Evolutionary conservation across 2,329 filamentous ascomycete species (phyloP), one percentile per base, ranked within the genome.

Genomic region (Cladophialophora immunda): DNA sequence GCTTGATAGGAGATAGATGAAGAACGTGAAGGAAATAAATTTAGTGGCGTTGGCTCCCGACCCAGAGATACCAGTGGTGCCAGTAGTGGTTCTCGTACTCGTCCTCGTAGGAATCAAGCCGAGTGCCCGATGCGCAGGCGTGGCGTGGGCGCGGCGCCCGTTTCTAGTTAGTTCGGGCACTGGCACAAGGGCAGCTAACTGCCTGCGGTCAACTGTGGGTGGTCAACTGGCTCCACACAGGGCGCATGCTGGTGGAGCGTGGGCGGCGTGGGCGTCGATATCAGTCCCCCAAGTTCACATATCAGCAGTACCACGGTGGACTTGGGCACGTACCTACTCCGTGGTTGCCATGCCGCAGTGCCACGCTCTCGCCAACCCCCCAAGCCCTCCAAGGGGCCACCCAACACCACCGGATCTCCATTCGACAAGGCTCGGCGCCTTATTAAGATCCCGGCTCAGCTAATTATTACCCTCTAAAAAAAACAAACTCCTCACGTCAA

Each of bases 381-480:
- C 45, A 50, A 50, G 19, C 9, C 45, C 45, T 41, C 38, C 5
- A 41, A n/a, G 38, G 29, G 11, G 11, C 11, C 11, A 11, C 19
- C 19, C 45, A 50, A 50, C 19, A 50, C 45, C 45, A 11, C 19
- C 19, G 45, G 22, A 50, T 50, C 45, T 50, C 9, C 45, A 41
- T 25, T 50, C 19, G 45, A 50, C 45, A 11, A 22, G 45, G 45
- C 45, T 50, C 45, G 45, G 45, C 19, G 45, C 19, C 45, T 50
- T 50, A 50, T 25, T 50, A 50, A 11, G 38, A 41, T 41, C 38
- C n/a, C 38, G 13, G 38, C 38, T 41, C 55, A 38, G 13, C 54
- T 36, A 57, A 32, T 36, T 41, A 19, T 6, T 8, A 17, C 56
- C 27, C 56, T 47, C 36, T 9, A 41, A 38, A 50, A 55, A 59